phyloP scores from a whole-genome alignment of 228 moss, liverwort and hornwort species.

The Sphagnum magellanicum region DNA sequence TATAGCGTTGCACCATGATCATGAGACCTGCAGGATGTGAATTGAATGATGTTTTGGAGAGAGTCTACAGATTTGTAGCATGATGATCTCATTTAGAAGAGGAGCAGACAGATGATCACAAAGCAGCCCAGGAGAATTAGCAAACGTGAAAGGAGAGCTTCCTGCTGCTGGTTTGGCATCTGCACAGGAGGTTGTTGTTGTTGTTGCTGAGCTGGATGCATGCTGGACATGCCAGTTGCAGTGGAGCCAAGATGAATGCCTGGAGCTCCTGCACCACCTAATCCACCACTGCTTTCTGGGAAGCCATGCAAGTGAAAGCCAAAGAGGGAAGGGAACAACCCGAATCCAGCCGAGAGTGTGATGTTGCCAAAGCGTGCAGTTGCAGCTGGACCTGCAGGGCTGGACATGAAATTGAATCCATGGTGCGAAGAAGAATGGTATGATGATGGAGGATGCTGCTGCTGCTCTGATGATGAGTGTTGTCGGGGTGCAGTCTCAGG shows the following conservation, averaged over 20 bases:
- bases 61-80: no score
- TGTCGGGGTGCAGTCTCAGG: slow-evolving; percentile 47
- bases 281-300: slow-evolving; percentile 22
- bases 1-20: no score
- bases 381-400: slow-evolving; percentile 32
- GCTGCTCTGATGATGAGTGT: slow-evolving; percentile 53
- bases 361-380: slow-evolving; percentile 52
- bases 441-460: no score
- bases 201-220: slow-evolving; percentile 6
- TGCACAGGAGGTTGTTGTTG: slow-evolving; percentile 17
- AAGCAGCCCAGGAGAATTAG: slow-evolving; percentile 45
- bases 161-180: slow-evolving; percentile 46
- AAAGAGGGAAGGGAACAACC: slow-evolving; percentile 51
- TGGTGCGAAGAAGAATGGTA: slow-evolving; percentile 36
- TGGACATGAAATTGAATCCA: slow-evolving; percentile 51
- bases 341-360: slow-evolving; percentile 57
- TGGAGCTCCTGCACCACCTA: slow-evolving; percentile 19
- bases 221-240: slow-evolving; percentile 19
- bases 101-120: slow-evolving; percentile 41
- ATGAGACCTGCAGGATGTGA: no score
- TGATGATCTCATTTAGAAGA: slow-evolving; percentile 13
- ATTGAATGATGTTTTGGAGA: no score
- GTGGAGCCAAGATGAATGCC: slow-evolving; percentile 35
- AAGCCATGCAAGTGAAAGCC: slow-evolving; percentile 57
- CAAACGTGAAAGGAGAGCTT: slow-evolving; percentile 45